These are phyloP conservation scores for Ophiostoma sp. DNA, from an alignment of 2,329 filamentous ascomycete species.

Conservation along the genomic window DNA sequence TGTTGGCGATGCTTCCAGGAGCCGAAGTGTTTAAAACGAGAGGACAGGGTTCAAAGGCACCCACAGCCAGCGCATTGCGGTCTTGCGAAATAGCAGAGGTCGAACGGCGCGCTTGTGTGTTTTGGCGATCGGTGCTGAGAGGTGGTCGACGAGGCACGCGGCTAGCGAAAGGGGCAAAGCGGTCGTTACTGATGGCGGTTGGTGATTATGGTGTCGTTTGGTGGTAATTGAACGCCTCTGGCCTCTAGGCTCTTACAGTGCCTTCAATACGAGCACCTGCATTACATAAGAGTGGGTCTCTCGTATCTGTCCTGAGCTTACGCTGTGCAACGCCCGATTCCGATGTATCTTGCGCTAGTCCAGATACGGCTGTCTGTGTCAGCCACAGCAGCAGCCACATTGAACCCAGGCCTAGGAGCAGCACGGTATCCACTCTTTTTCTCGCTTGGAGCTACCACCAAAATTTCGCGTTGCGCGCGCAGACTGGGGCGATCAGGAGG, in stretches of 20 bases:
- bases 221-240: background rate
- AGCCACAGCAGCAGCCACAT: constrained; percentile 1
- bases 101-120: too few relatives aligned
- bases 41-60: constrained; percentile 18
- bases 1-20: too few relatives aligned
- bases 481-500: constrained; percentile 1
- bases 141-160: background rate
- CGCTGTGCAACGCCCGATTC: background rate
- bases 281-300: background rate
- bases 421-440: background rate
- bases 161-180: constrained; percentile 1
- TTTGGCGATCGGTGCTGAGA: background rate
- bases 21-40: constrained; percentile 18
- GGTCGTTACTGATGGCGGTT: background rate
- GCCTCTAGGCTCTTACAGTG: background rate
- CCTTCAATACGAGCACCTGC: background rate
- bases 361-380: background rate
- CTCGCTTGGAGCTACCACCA: constrained; percentile 17
- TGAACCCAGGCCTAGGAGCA: background rate
- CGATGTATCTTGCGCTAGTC: constrained; percentile 7
- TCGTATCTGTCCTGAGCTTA: constrained; percentile 6
- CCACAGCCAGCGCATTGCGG: constrained; percentile 21
- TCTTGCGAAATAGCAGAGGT: background rate
- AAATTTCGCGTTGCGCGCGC: constrained; percentile 22
- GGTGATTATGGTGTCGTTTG: background rate